Evolutionary conservation across 768 basidiomycete genomes (phyloP).

Genomic region (Naganishia vishniacii): DNA sequence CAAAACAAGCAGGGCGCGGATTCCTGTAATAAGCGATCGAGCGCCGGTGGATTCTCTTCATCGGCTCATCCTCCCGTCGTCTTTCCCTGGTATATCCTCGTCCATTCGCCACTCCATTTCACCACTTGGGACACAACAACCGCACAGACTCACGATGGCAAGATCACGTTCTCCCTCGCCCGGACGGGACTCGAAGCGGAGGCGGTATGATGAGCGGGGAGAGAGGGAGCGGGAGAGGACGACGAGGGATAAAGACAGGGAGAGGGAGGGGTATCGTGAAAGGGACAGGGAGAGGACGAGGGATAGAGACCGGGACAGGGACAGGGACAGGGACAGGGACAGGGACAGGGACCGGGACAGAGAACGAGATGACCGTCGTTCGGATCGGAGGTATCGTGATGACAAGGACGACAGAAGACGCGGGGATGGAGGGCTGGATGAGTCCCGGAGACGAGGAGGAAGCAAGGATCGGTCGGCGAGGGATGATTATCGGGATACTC

Average conservation of each 20-base stretch:
- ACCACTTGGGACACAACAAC: too few species aligned
- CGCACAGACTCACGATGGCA: conserved; percentile 21
- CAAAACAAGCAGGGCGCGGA: too few species aligned
- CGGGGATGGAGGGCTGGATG: conserved; percentile 23
- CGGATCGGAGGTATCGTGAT: conserved; percentile 6
- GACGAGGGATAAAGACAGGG: background rate
- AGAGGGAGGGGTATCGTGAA: conserved; percentile 7
- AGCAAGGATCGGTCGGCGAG: background rate
- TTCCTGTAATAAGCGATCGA: too few species aligned
- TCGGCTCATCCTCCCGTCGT: too few species aligned
- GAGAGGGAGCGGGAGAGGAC: background rate
- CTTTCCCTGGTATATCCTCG: too few species aligned
- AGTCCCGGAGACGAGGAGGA: background rate
- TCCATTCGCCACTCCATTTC: too few species aligned
- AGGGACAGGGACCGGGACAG: conserved; percentile 19
- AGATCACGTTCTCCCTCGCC: conserved; percentile 13
- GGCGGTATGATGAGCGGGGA: conserved; percentile 17
- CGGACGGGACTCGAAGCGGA: conserved; percentile 7
- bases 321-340: conserved; percentile 21
- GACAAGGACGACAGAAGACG: conserved; percentile 14
- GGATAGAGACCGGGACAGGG: conserved; percentile 10
- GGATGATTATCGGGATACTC: background rate
- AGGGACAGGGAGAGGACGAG: conserved; percentile 4
- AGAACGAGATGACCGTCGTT: background rate
- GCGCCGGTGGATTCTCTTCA: too few species aligned